Base-by-base conservation (phyloP, 73 alveolate genomes). In the Paramecium sonneborni region DNA sequence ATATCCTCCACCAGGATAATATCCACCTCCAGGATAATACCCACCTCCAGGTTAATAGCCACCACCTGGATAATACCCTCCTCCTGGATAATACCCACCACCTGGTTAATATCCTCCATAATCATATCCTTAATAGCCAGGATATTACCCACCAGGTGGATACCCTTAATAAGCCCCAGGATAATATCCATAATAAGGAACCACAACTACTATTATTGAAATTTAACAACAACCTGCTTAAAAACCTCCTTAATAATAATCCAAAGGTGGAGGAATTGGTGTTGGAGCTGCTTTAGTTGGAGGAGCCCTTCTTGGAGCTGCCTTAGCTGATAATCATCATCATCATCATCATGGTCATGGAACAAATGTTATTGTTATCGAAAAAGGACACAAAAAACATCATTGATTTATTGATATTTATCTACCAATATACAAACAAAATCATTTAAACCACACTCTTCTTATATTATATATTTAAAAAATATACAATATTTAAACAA, bases 271-370 rank as follows among this genome's bases (percentile, higher is more conserved):
- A 3, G 68, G 68, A 18, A 30, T 30, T 52, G 34, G 20, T 0
- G 68, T 52, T 5, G 84, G 48, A 30, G 84, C 84, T 3, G 84
- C 15, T 48, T 8, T 8, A 48, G 24, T 48, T 48, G 68, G 68
- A 15, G 68, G 68, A 48, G 68, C 68, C 3, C 2, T 48, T 5
- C 24, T 48, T 12, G 68, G 68, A 48, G 68, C 68, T 15, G 68
- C 68, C 3, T 18, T 48, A 18, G 20, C 20, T 18, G 68, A 52
- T 18, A 48, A 5, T 18, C 68, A 48, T 48, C 68, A 5, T 48
- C 68, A 48, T 21, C 32, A 52, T 62, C 84, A n/a, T 46, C 85
- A 34, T 69, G 90, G 0, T 91, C 94, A 32, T 30, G 84, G 84
- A 30, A 43, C 84, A 30, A 62, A 62, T 62, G 84, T 62, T 26